phyloP scores from a whole-genome alignment of 371 early-diverging fungal species.

The Rhizopus microsporus region DNA sequence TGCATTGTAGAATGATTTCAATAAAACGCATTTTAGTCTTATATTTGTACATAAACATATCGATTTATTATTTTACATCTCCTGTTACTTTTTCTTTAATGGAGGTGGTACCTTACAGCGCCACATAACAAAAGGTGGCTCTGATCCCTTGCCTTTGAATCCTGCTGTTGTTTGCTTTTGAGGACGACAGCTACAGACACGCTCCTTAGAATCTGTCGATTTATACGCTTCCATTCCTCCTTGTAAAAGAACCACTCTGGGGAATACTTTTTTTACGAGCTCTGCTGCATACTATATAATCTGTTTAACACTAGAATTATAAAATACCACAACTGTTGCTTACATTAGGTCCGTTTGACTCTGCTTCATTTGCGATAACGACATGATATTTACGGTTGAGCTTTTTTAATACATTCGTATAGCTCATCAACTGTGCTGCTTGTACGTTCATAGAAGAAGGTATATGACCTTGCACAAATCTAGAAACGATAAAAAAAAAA shows the following conservation, averaged over 20 bases:
- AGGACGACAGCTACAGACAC: constrained; percentile 44
- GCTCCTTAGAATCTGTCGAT: constrained; percentile 10
- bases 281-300: constrained; percentile 50
- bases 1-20: constrained; percentile 51
- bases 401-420: constrained; percentile 51
- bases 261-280: constrained; percentile 49
- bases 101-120: constrained; percentile 45
- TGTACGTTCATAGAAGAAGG: constrained; percentile 61
- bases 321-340: not conserved
- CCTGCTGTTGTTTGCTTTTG: constrained; percentile 50
- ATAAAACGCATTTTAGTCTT: not conserved
- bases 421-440: constrained; percentile 45
- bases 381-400: constrained; percentile 62
- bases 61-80: not conserved
- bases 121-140: constrained; percentile 55
- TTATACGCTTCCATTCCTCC: constrained; percentile 62
- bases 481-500: constrained; percentile 10
- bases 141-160: constrained; percentile 50
- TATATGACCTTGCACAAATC: constrained; percentile 60
- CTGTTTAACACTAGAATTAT: not conserved
- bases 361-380: constrained; percentile 51
- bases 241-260: constrained; percentile 55
- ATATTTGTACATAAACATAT: constrained; percentile 2
- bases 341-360: constrained; percentile 56
- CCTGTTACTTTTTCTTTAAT: constrained; percentile 23